Evolutionary conservation across 2,329 filamentous ascomycete species (phyloP).

Genomic region (Penicillium sp.): DNA sequence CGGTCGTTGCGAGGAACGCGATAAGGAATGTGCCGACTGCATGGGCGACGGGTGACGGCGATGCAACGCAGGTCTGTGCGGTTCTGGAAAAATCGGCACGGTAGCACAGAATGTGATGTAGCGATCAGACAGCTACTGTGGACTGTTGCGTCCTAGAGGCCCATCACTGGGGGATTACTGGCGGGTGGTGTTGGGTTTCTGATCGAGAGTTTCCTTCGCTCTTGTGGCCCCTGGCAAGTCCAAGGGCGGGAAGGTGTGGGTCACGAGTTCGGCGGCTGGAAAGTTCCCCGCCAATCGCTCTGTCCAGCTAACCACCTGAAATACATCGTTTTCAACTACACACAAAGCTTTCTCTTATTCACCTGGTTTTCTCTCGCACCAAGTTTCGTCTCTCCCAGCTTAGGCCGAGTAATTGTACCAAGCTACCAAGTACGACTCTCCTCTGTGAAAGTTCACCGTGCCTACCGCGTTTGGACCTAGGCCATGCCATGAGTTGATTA

Average conservation of each 20-base stretch:
- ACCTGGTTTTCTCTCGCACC: too few relatives aligned
- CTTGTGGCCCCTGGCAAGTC: constrained; percentile 10
- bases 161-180: neutral
- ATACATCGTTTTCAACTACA: too few relatives aligned
- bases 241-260: constrained; percentile 13
- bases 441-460: too few relatives aligned
- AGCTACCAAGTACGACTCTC: too few relatives aligned
- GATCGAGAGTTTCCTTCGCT: neutral
- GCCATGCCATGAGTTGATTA: too few relatives aligned
- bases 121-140: constrained; percentile 1
- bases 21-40: constrained; percentile 18
- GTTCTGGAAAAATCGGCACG: neutral
- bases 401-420: too few relatives aligned
- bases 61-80: constrained; percentile 2
- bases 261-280: constrained; percentile 11
- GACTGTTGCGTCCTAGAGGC: neutral
- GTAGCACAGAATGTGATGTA: neutral
- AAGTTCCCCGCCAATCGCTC: constrained; percentile 5
- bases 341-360: too few relatives aligned
- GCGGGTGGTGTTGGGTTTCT: neutral
- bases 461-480: too few relatives aligned
- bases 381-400: too few relatives aligned
- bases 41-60: constrained; percentile 12
- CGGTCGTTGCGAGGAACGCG: constrained; percentile 54
- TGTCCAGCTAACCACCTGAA: too few relatives aligned